Conservation (phyloP, 2,329 filamentous ascomycete species). For the Monilinia laxa region DNA sequence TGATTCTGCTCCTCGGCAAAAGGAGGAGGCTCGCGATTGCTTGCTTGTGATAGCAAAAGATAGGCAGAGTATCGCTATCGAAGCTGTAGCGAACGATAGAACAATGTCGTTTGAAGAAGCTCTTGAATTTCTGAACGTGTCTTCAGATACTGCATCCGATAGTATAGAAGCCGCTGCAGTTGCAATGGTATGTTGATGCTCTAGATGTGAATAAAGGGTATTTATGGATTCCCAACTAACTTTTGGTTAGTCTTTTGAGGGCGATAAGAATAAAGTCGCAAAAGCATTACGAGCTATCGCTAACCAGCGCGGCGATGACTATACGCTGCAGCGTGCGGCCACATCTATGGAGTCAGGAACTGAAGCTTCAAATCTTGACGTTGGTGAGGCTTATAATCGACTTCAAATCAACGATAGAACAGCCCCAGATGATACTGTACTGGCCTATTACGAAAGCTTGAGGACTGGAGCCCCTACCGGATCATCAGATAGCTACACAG, state of each 20-base stretch:
- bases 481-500: conserved; percentile 38
- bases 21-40: conserved; percentile 55
- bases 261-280: conserved; percentile 38
- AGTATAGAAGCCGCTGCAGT: conserved; percentile 39
- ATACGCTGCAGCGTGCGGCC: conserved; percentile 35
- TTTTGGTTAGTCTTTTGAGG: conserved; percentile 34
- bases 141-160: conserved; percentile 37
- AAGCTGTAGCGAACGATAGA: conserved; percentile 54
- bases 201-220: neutral
- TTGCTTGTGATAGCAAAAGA: conserved; percentile 60
- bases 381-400: conserved; percentile 39
- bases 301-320: conserved; percentile 34
- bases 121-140: conserved; percentile 56
- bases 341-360: conserved; percentile 35
- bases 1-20: conserved; percentile 52
- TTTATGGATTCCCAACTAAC: conserved; percentile 14
- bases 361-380: conserved; percentile 30
- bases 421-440: conserved; percentile 38
- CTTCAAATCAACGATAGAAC: conserved; percentile 37
- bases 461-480: conserved; percentile 34
- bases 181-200: conserved; percentile 34
- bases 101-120: conserved; percentile 64
- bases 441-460: conserved; percentile 39
- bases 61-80: conserved; percentile 57
- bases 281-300: conserved; percentile 38